A percentile compares a stretch with the other conserved stretches of the same genome.
Evolutionary conservation across 2,329 filamentous ascomycete species (phyloP).

Genomic region (Ophiostoma sp.): DNA sequence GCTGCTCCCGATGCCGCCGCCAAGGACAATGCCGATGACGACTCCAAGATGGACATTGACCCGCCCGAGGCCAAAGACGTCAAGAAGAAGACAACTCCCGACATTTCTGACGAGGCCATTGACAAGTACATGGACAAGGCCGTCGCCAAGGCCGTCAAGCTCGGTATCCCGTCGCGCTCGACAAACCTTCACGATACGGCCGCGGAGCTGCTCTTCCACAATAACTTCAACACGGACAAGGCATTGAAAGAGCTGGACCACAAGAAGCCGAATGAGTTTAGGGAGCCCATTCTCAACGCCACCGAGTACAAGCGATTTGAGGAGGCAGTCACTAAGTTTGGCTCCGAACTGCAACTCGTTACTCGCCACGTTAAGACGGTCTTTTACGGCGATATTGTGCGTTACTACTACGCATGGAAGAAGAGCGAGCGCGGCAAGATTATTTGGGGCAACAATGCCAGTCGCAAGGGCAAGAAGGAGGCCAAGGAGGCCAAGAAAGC

Average conservation of each 20-base stretch:
- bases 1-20: neutral
- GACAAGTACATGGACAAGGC: slow-evolving; percentile 75
- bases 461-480: slow-evolving; percentile 87
- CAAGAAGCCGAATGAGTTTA: slow-evolving; percentile 70
- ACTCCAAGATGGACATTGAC: slow-evolving; percentile 27
- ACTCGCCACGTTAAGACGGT: slow-evolving; percentile 84
- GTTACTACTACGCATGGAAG: slow-evolving; percentile 98
- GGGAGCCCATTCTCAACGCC: slow-evolving; percentile 77
- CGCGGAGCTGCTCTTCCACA: slow-evolving; percentile 68
- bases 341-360: slow-evolving; percentile 83
- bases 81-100: slow-evolving; percentile 34
- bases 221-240: slow-evolving; percentile 68
- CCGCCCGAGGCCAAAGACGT: slow-evolving; percentile 4
- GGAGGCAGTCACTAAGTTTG: slow-evolving; percentile 84
- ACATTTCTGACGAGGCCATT: slow-evolving; percentile 57
- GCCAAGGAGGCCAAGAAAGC: slow-evolving; percentile 74
- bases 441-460: slow-evolving; percentile 86
- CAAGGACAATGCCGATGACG: neutral
- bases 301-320: slow-evolving; percentile 88
- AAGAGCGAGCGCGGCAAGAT: slow-evolving; percentile 82
- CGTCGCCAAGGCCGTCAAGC: slow-evolving; percentile 61
- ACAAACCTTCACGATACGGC: slow-evolving; percentile 90
- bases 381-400: slow-evolving; percentile 76
- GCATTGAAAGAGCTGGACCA: slow-evolving; percentile 70
- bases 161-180: slow-evolving; percentile 72